Base-by-base conservation (phyloP, 768 basidiomycete genomes). In the Phanerochaete carnosa region DNA sequence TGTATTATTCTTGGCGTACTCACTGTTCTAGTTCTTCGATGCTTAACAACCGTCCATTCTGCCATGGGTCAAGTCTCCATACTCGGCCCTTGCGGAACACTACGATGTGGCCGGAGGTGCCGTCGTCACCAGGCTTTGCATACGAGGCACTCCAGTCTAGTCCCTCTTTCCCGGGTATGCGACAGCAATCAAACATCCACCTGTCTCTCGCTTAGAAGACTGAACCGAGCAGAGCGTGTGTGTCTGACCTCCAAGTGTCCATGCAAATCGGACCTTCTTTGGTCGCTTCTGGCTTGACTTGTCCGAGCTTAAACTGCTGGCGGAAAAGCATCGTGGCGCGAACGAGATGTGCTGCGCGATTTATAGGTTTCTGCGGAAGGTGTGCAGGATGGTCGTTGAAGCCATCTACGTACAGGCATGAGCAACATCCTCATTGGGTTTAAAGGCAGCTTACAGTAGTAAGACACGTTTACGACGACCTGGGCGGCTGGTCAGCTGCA, bases 181-280 rank as follows among this genome's bases (percentile, higher is more conserved):
- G 89, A 64, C 85, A 91, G 70, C 91, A 92, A 70, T 94, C 92
- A 65, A 94, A 94, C 92, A 94, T 93, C 92, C 92, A 94, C 53
- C 90, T 91, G 56, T 28, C 50, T 33, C 22, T 25, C 45, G 23
- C 39, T 2, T 12, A 49, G 43, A 45, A 45, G 33, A 12, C 25
- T 26, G 29, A 8, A 25, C 28, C 53, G 23, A 47, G 23, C 25
- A 39, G n/a, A n/a, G n/a, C 28, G 23, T 29, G 63, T 76, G 57
- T 63, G 11, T 8, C 39, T 43, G 39, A 88, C 90, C 91, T 78
- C 73, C 89, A 94, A 7, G 89, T 89, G 69, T 94, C 92, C 92
- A 94, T 94, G 69, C 92, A 94, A 8, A 92, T 66, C 16, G 88
- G 82, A 0, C 82, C 81, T 58, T 89, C 90, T 69, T 83, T 89